Evolutionary conservation across 495 filamentous ascomycete genomes (phyloP), one percentile per base, ranked within the genome.

Genomic region (Penicillium cinerascens): DNA sequence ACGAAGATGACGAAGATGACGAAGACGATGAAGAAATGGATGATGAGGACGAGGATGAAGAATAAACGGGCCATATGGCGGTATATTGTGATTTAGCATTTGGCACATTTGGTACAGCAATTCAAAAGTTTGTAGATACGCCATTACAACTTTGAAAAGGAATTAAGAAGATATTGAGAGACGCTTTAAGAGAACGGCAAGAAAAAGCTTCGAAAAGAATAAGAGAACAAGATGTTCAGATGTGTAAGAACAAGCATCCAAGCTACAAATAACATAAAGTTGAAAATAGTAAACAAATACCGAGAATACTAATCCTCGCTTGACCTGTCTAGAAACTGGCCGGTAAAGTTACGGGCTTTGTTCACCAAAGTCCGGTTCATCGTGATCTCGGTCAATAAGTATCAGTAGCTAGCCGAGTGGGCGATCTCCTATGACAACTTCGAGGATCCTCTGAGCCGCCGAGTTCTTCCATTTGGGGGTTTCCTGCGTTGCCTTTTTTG

Each of bases 1-100:
- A 74, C 18, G 70, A 69, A 6, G 69, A 73, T 6, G 73, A 76
- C 0, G 67, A 71, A 7, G 67, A 72, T 41, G 64, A 58, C 11
- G n/a, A n/a, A n/a, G n/a, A n/a, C n/a, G n/a, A n/a, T n/a, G n/a
- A n/a, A n/a, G n/a, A n/a, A n/a, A 61, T 61, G 25, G 61, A 60
- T 11, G 69, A 64, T 15, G 63, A 51, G 4, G 60, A 55, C 9
- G 63, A 61, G 1, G 55, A 57, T 17, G 59, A 63, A 59, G 0
- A 57, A 62, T 9, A 58, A 54, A 9, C 43, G 47, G 35, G 41
- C 23, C 39, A 20, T 41, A 33, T 29, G 23, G 5, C 33, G 49
- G 15, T 17, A 45, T 13, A 41, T 40, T 41, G 25, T 22, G 22
- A 29, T 2, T 36, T 39, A 11, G 29, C 29, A 33, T 33, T 23